A percentile compares a stretch with the other conserved stretches of the same genome.
Evolutionary conservation across 2,329 filamentous ascomycete species (phyloP).

Genomic region (Alternaria gaisen): DNA sequence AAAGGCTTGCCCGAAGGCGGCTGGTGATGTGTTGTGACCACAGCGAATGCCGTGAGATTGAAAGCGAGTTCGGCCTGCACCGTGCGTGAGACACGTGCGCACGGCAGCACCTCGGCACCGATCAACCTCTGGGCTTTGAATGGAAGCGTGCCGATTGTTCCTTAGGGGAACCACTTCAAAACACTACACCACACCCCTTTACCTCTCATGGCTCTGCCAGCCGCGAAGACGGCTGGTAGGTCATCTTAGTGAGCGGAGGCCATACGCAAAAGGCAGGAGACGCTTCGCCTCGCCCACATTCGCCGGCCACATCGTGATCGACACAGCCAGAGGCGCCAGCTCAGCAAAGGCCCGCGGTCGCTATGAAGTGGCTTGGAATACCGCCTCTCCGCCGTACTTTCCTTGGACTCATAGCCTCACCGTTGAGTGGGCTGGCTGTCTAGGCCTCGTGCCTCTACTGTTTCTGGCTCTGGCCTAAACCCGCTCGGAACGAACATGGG

Average conservation of each 20-base stretch:
- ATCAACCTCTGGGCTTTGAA: not conserved
- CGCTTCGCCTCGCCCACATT: not conserved
- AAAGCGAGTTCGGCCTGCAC: not conserved
- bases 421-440: not conserved
- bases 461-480: not conserved
- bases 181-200: slow-evolving; percentile 4
- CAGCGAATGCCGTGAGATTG: not conserved
- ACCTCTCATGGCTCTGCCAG: slow-evolving; percentile 1
- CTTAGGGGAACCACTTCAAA: not conserved
- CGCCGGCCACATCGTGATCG: slow-evolving; percentile 13
- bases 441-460: not conserved
- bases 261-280: slow-evolving; percentile 24
- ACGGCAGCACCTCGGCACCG: not conserved
- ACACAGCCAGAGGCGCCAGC: slow-evolving; percentile 12
- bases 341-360: slow-evolving; percentile 14
- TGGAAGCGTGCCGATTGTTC: not conserved
- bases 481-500: not conserved
- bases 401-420: not conserved
- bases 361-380: slow-evolving; percentile 15
- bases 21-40: not conserved
- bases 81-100: not conserved
- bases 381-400: not conserved
- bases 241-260: slow-evolving; percentile 12
- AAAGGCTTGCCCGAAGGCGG: not conserved
- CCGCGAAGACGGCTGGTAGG: not conserved